A percentile compares a stretch with the other conserved stretches of the same genome.
Conservation (phyloP, 139 green algal genomes). For the Zygnema circumcarinatum region DNA sequence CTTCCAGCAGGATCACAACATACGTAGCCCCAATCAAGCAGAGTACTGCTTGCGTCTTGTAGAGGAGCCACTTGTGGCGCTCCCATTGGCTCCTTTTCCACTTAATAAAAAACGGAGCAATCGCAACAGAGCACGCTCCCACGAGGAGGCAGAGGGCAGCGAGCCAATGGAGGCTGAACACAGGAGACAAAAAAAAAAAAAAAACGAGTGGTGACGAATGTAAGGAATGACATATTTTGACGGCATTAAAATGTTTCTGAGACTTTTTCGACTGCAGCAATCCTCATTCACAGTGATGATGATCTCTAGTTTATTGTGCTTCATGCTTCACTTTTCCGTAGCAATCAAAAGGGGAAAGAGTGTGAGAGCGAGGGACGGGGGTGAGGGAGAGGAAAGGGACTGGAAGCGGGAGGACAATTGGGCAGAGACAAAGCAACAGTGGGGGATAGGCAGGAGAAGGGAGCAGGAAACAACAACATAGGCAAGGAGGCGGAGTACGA, state of each 20-base stretch:
- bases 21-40: not conserved
- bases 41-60: not conserved
- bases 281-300: too few relatives aligned
- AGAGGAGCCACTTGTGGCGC: not conserved
- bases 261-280: too few relatives aligned
- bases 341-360: too few relatives aligned
- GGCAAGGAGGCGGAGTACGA: not conserved
- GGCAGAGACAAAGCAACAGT: not conserved
- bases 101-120: not conserved
- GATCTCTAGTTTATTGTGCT: too few relatives aligned
- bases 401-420: constrained; percentile 2
- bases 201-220: constrained; percentile 6
- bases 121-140: not conserved
- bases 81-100: not conserved
- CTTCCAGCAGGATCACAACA: not conserved
- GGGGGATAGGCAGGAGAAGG: not conserved
- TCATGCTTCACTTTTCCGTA: too few relatives aligned
- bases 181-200: not conserved
- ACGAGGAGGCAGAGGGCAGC: not conserved
- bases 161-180: not conserved
- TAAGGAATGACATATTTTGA: too few relatives aligned
- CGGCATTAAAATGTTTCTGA: too few relatives aligned
- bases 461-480: not conserved
- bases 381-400: not conserved
- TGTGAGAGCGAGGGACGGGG: not conserved